Evolutionary conservation across 2,329 filamentous ascomycete species (phyloP), one percentile per base, ranked within the genome.

Genomic region (Daldinia eschscholtzii): DNA sequence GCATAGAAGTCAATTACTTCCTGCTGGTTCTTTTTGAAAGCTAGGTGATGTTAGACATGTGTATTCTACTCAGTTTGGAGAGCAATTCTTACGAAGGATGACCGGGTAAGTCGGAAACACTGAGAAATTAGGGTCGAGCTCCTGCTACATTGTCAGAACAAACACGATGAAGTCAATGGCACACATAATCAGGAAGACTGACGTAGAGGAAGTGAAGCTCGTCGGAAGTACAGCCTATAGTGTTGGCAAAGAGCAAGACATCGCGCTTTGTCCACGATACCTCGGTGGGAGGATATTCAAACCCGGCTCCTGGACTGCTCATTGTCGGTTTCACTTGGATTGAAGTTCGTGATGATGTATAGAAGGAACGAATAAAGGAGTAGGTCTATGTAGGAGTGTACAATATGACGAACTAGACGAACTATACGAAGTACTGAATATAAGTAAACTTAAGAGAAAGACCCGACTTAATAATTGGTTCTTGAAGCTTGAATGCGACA

Each of bases 121-220:
- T 69, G 91, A 82, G 80, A 98, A 98, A 65, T 92, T 87, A 52
- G 94, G 93, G 79, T 97, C 91, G 59, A 97, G 88, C 82, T 98
- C 94, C 93, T 95, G 72, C 0, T 56, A 35, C 57, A n/a, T 65
- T 6, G 67, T 67, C 67, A 39, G 60, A 57, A 50, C 23, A 12
- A 15, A 35, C 33, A 35, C 33, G 33, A 35, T 6, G 6, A 35
- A 35, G 7, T 57, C 10, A 65, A 44, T 37, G 46, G 6, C 18
- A 30, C 30, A 30, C 33, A 39, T 66, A 56, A n/a, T 18, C 18
- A 55, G 18, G 30, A 12, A 9, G 6, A 67, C 60, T 37, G 28
- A 96, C 93, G 76, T 94, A 98, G 82, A 97, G 90, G 79, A 95
- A 97, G 79, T 97, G 93, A 77, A 97, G 88, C 85, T 98, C 94